A percentile compares a stretch with the other conserved stretches of the same genome.
phyloP scores from a whole-genome alignment of 495 filamentous ascomycete genomes.

The Chaetomium fimeti region DNA sequence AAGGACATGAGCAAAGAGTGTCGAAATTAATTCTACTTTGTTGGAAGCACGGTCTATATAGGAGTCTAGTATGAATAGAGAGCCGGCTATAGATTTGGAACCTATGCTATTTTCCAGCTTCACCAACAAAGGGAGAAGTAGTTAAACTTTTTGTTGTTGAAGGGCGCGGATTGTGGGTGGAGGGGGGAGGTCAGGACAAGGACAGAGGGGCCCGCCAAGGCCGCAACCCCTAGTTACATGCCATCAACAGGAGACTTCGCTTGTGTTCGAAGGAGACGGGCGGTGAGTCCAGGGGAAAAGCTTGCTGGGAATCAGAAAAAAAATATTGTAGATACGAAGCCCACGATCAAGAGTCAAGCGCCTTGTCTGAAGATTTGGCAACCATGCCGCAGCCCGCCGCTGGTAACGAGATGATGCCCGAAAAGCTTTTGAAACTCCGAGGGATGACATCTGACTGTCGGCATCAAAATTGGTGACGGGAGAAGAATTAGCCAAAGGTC shows the following conservation, averaged over 20 bases:
- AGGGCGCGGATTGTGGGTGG: background rate
- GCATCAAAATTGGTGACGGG: background rate
- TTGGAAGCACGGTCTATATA: too few species aligned
- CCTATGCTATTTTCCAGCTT: background rate
- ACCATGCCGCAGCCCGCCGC: background rate
- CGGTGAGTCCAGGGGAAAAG: conserved; percentile 1
- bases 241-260: conserved; percentile 6
- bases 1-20: background rate
- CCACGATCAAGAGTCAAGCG: background rate
- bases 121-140: background rate
- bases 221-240: conserved; percentile 4
- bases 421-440: background rate
- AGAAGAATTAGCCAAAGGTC: conserved; percentile 10
- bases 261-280: conserved; percentile 5
- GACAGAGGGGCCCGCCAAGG: conserved; percentile 10
- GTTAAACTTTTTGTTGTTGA: background rate
- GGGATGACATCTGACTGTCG: background rate
- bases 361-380: background rate
- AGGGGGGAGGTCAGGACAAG: background rate
- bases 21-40: too few species aligned
- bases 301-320: background rate
- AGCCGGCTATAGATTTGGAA: background rate
- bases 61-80: too few species aligned
- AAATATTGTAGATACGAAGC: background rate
- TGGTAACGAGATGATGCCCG: background rate